These are phyloP conservation scores for Xerocomus nothofagi DNA, from an alignment of 1,284 basidiomycete genomes.

Conservation along the genomic window DNA sequence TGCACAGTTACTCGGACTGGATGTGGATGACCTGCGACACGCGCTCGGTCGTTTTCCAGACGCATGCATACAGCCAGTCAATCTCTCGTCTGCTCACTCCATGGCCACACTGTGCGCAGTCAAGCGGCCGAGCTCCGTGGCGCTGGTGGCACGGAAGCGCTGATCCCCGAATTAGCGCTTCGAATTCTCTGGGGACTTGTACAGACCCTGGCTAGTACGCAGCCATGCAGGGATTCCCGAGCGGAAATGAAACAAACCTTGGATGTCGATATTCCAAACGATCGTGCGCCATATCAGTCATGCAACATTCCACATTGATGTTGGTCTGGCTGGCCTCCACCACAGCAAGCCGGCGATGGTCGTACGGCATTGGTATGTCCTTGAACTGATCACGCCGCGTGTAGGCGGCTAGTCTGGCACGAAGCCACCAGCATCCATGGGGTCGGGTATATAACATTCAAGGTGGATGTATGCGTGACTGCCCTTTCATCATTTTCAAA, in stretches of 20 bases:
- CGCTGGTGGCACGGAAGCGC: background rate
- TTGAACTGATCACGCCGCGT: background rate
- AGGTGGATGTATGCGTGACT: background rate
- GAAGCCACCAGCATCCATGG: background rate
- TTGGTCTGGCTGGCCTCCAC: background rate
- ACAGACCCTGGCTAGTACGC: background rate
- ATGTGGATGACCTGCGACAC: background rate
- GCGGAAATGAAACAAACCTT: background rate
- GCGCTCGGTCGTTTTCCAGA: background rate
- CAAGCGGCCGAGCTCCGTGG: background rate
- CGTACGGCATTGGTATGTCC: background rate
- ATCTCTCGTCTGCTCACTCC: background rate
- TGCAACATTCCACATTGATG: background rate
- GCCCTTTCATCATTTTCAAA: background rate
- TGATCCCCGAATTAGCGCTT: background rate
- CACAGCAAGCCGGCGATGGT: background rate
- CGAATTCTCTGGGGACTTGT: background rate
- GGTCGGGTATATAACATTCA: constrained; percentile 4
- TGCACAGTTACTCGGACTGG: background rate
- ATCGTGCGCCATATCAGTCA: background rate
- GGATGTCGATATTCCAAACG: background rate
- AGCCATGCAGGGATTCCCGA: background rate
- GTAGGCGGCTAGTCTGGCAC: background rate
- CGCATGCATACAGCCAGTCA: background rate
- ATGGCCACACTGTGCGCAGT: background rate